Evolutionary conservation across 345 rosid species (phyloP).

Genomic region (Heritiera fomes): DNA sequence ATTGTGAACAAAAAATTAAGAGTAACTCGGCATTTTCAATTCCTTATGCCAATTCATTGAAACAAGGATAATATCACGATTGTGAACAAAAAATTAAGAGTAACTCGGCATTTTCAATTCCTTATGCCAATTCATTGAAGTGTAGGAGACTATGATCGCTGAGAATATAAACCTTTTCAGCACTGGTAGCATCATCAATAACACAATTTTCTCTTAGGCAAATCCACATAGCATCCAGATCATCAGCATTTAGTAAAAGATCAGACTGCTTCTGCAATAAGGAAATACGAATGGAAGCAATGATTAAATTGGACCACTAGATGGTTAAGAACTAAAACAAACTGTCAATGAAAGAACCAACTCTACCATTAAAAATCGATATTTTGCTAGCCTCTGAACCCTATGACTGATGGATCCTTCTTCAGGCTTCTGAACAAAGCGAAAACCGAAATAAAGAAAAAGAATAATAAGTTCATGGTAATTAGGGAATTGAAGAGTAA

Average conservation of each 20-base stretch:
- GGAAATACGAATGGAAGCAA: conserved; percentile 23
- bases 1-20: neutral
- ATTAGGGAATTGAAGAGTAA: neutral
- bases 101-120: neutral
- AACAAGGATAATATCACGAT: neutral
- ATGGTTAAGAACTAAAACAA: conserved; percentile 9
- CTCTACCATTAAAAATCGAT: conserved; percentile 81
- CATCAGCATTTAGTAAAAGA: conserved; percentile 91
- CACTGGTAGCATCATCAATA: conserved; percentile 96
- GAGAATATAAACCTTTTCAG: conserved; percentile 81
- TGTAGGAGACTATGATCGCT: neutral
- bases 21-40: neutral
- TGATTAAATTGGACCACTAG: neutral
- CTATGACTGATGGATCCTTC: conserved; percentile 94
- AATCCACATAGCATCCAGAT: conserved; percentile 98
- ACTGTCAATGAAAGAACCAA: neutral
- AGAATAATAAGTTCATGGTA: neutral
- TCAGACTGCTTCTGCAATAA: conserved; percentile 93
- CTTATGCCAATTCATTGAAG: neutral
- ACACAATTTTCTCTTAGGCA: conserved; percentile 99
- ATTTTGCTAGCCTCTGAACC: conserved; percentile 93
- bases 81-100: neutral
- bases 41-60: neutral
- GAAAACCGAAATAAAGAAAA: conserved; percentile 18
- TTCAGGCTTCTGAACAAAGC: conserved; percentile 86